phyloP scores from a whole-genome alignment of 2,329 filamentous ascomycete species.

The Ceratocystis colombiana region DNA sequence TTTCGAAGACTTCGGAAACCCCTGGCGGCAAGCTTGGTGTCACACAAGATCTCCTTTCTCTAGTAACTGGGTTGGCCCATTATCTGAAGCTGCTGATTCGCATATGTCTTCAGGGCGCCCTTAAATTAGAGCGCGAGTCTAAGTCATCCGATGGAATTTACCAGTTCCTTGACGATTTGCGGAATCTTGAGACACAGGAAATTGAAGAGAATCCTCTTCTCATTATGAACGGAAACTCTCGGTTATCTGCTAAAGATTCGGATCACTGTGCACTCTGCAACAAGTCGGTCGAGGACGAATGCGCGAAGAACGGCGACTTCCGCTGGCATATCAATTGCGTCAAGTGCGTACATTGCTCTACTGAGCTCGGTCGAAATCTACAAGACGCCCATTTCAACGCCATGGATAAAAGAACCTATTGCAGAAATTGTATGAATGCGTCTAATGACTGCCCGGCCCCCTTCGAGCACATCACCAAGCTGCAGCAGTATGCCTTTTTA shows the following conservation, averaged over 20 bases:
- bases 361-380: conserved; percentile 58
- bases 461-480: conserved; percentile 68
- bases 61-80: conserved; percentile 91
- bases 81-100: conserved; percentile 96
- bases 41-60: conserved; percentile 92
- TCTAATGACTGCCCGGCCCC: conserved; percentile 42
- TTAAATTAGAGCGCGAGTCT: conserved; percentile 82
- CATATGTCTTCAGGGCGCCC: conserved; percentile 86
- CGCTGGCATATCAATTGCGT: conserved; percentile 81
- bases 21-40: conserved; percentile 86
- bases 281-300: conserved; percentile 90
- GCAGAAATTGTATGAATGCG: conserved; percentile 53
- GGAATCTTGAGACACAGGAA: conserved; percentile 55
- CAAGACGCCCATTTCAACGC: conserved; percentile 62
- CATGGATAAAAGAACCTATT: conserved; percentile 59
- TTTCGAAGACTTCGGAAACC: conserved; percentile 89
- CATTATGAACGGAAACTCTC: conserved; percentile 53
- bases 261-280: conserved; percentile 77
- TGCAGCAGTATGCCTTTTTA: conserved; percentile 91
- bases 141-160: conserved; percentile 64
- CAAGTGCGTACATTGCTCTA: conserved; percentile 55
- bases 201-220: conserved; percentile 60
- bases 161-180: conserved; percentile 72
- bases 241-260: conserved; percentile 62
- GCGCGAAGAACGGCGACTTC: conserved; percentile 60